phyloP scores from a whole-genome alignment of 192 early-diverging fungal species.

The Umbelopsis sp. region DNA sequence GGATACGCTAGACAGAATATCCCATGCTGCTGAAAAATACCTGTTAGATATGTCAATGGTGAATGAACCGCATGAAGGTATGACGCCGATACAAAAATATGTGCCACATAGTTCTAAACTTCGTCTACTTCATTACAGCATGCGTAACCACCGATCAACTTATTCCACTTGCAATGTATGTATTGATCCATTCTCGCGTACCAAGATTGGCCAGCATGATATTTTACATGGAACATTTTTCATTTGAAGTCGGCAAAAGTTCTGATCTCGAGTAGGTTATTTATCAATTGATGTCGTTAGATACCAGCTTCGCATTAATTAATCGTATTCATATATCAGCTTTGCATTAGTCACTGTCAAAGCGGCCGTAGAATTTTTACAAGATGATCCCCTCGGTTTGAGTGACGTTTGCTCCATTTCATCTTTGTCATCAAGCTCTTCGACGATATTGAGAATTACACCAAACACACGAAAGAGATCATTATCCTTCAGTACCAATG shows the following conservation, averaged over 20 bases:
- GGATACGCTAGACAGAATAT: conserved; percentile 46
- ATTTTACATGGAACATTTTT: conserved; percentile 53
- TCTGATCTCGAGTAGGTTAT: background rate
- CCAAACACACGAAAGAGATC: background rate
- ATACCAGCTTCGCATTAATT: no score
- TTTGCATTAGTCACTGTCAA: conserved; percentile 55
- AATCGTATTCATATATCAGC: background rate
- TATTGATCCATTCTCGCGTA: conserved; percentile 46
- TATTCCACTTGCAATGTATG: conserved; percentile 55
- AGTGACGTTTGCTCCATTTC: conserved; percentile 24
- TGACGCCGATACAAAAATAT: background rate
- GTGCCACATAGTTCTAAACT: no score
- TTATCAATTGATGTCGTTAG: background rate
- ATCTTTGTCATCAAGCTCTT: conserved; percentile 21
- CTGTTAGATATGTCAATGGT: conserved; percentile 24
- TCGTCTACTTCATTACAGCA: background rate
- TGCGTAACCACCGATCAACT: conserved; percentile 57
- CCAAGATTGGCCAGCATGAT: conserved; percentile 44
- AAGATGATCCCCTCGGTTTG: conserved; percentile 48
- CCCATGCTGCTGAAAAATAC: conserved; percentile 43
- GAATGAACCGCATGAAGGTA: background rate
- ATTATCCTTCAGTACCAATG: background rate
- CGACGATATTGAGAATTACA: conserved; percentile 4
- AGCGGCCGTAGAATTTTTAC: conserved; percentile 50
- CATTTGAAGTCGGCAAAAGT: conserved; percentile 26